Percentiles rank a stretch among this genome's conserved stretches.
Evolutionary conservation across 2,329 filamentous ascomycete species (phyloP).

Genomic region (Gliomastix tumulicola): DNA sequence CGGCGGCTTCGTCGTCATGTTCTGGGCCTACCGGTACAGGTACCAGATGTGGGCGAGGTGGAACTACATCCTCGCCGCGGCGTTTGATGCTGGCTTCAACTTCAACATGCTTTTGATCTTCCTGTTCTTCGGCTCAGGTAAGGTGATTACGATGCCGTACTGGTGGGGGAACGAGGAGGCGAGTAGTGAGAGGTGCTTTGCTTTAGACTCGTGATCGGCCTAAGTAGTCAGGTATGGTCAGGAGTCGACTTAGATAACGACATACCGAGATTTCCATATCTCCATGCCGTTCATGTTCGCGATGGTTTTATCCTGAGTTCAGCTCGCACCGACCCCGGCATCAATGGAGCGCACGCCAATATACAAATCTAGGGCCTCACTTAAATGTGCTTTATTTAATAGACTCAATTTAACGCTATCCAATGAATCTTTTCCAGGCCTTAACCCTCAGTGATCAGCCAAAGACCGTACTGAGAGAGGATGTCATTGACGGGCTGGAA

Average conservation of each 20-base stretch:
- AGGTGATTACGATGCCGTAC: conserved; percentile 50
- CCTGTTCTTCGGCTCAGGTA: conserved; percentile 49
- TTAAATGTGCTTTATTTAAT: not conserved
- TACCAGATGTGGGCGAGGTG: conserved; percentile 53
- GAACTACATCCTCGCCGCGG: conserved; percentile 54
- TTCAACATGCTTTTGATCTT: conserved; percentile 56
- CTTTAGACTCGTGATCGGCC: conserved; percentile 26
- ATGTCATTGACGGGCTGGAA: conserved; percentile 33
- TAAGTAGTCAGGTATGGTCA: no score
- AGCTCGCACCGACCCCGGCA: no score
- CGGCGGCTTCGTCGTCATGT: conserved; percentile 55
- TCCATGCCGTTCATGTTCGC: no score
- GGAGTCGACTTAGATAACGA: no score
- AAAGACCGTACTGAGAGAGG: conserved; percentile 25
- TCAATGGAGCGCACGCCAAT: no score
- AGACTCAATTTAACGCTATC: not conserved
- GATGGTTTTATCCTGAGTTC: no score
- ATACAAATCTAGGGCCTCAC: not conserved
- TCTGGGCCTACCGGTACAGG: conserved; percentile 45
- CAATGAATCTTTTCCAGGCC: no score
- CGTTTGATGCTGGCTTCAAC: conserved; percentile 57
- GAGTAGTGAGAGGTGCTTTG: conserved; percentile 53
- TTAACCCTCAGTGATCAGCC: conserved; percentile 13
- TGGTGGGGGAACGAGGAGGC: conserved; percentile 57
- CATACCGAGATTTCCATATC: no score